Evolutionary conservation across 768 basidiomycete species (phyloP), one percentile per base, ranked within the genome.

Genomic region (Hypholoma sublateritium): DNA sequence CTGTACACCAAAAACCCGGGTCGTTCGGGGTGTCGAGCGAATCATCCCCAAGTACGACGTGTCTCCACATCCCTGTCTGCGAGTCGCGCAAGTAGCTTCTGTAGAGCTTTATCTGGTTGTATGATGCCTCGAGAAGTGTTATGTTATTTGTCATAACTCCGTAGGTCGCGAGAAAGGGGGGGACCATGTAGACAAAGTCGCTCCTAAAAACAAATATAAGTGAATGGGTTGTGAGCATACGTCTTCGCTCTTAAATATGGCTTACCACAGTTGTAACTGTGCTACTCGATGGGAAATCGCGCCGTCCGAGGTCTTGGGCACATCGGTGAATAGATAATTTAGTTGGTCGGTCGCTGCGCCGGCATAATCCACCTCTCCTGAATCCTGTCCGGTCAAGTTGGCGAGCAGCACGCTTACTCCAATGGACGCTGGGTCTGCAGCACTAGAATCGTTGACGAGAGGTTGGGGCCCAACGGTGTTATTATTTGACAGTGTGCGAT

Each of bases 131-230:
- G 14, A 94, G 59, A 16, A 92, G 71, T 0, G 82, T 80, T 28
- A 75, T 65, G 67, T 94, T 89, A 19, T 68, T 60, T 0, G 83
- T 83, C 7, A 72, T 57, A 39, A 83, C 82, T 36, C 89, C 94
- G 67, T 92, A 93, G 70, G 91, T 93, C 0, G 93, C 91, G 9
- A 95, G 71, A 68, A 93, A 95, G 0, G 91, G 90, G 1, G 92
- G 92, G 0, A 87, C 88, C 92, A 93, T 93, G 68, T 87, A 93
- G 12, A 89, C 79, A 51, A 79, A 93, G 67, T 93, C 91, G 50
- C 83, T 83, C 89, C 90, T 91, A 32, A 32, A 32, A 32, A 32
- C 9, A 32, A 32, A 32, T 5, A 3, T 32, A 9, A 32, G 52
- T 1, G 28, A 9, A 32, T 32, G 28, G 9, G 28, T 9, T 44